Evolutionary conservation across 2,329 filamentous ascomycete genomes (phyloP).

Genomic region (Hirsutella thompsonii): DNA sequence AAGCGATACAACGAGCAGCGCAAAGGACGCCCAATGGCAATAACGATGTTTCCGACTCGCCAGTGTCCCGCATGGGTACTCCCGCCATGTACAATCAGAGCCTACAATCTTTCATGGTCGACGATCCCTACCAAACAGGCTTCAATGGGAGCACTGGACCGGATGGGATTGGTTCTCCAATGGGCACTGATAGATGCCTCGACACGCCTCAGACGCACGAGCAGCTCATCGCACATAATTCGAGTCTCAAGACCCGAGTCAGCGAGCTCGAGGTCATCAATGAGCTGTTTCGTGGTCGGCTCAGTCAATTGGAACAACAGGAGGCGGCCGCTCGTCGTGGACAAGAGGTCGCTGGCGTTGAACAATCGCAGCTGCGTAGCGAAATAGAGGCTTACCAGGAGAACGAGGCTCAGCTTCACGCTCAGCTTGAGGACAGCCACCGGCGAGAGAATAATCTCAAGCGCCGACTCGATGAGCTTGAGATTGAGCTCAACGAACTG

Average conservation of each 20-base stretch:
- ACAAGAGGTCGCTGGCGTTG: slow-evolving; percentile 40
- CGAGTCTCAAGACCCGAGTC: slow-evolving; percentile 84
- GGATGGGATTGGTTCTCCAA: slow-evolving; percentile 37
- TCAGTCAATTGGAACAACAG: slow-evolving; percentile 68
- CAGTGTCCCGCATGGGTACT: slow-evolving; percentile 67
- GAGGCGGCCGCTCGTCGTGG: slow-evolving; percentile 54
- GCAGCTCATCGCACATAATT: slow-evolving; percentile 66
- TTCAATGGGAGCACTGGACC: slow-evolving; percentile 23
- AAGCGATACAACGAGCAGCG: slow-evolving; percentile 44
- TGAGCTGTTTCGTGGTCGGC: slow-evolving; percentile 61
- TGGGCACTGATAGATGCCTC: slow-evolving; percentile 48
- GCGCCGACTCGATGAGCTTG: slow-evolving; percentile 66
- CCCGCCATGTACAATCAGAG: slow-evolving; percentile 64
- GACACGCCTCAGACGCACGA: slow-evolving; percentile 70
- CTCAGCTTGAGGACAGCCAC: slow-evolving; percentile 63
- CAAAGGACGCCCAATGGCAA: slow-evolving; percentile 62
- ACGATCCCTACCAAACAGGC: slow-evolving; percentile 50
- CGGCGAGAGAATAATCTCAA: slow-evolving; percentile 72
- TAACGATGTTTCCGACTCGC: slow-evolving; percentile 63
- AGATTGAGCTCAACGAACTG: slow-evolving; percentile 38
- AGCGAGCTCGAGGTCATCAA: slow-evolving; percentile 94
- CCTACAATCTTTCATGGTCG: slow-evolving; percentile 68
- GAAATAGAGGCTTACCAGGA: slow-evolving; percentile 37
- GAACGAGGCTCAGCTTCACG: slow-evolving; percentile 33
- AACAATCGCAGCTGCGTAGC: slow-evolving; percentile 42